Percentiles rank a stretch among this genome's conserved stretches.
These are phyloP conservation scores for Apocynum venetum DNA, from an alignment of 257 asterid species.

Conservation along the genomic window DNA sequence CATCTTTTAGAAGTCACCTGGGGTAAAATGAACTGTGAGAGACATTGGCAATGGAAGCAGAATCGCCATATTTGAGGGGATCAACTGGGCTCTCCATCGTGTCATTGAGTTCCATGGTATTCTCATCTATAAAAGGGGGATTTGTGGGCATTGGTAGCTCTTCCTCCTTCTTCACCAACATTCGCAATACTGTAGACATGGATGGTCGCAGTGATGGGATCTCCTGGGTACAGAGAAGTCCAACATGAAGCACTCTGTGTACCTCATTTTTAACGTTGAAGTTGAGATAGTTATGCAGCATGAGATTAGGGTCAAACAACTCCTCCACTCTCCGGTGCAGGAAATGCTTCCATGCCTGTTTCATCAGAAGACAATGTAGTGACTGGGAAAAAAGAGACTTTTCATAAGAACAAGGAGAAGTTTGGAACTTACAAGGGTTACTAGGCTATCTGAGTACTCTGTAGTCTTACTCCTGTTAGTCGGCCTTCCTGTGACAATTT, in stretches of 20 bases:
- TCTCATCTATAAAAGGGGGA: constrained; percentile 38
- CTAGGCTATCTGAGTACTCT: constrained; percentile 29
- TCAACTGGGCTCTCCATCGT: constrained; percentile 16
- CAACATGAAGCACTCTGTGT: constrained; percentile 30
- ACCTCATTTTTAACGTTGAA: constrained; percentile 22
- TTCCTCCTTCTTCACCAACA: constrained; percentile 35
- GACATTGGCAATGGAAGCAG: constrained; percentile 27
- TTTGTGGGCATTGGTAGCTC: constrained; percentile 30
- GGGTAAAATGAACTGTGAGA: constrained; percentile 37
- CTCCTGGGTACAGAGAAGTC: constrained; percentile 39
- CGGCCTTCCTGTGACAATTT: constrained; percentile 31
- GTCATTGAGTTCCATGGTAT: constrained; percentile 32
- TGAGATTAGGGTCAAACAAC: constrained; percentile 39
- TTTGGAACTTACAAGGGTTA: constrained; percentile 24
- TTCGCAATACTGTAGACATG: constrained; percentile 29
- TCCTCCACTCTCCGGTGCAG: constrained; percentile 25
- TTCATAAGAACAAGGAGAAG: not conserved
- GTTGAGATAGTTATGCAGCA: constrained; percentile 29
- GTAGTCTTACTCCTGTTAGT: constrained; percentile 28
- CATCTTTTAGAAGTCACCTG: constrained; percentile 15
- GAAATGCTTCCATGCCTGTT: constrained; percentile 41
- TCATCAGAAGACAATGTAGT: not conserved
- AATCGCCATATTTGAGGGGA: constrained; percentile 8
- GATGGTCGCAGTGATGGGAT: constrained; percentile 29
- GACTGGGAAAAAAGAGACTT: not conserved